Evolutionary conservation across 306 rosid species (phyloP).

Genomic region (Macrotyloma uniflorum): DNA sequence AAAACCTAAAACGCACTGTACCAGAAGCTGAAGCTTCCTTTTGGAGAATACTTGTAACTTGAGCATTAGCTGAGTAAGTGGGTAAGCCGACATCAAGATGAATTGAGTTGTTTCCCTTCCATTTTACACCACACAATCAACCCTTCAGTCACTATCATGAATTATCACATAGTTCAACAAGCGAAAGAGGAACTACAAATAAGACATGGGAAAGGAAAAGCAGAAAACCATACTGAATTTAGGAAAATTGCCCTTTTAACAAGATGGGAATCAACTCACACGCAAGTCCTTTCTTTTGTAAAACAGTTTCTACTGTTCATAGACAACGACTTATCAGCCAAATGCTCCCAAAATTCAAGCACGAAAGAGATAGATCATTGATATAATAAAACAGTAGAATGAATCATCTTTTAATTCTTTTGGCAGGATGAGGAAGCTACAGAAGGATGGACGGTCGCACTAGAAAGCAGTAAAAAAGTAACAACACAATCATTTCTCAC

Average conservation of each 20-base stretch:
- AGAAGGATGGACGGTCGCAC: conserved; percentile 40
- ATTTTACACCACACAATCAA: conserved; percentile 33
- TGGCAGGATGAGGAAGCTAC: conserved; percentile 50
- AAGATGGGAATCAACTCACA: conserved; percentile 34
- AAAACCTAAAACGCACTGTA: background rate
- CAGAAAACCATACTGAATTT: conserved; percentile 30
- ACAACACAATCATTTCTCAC: conserved; percentile 41
- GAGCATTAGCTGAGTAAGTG: conserved; percentile 37
- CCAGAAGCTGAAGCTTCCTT: conserved; percentile 37
- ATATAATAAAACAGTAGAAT: conserved; percentile 21
- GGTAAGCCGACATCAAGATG: conserved; percentile 48
- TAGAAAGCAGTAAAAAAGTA: conserved; percentile 40
- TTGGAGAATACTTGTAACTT: conserved; percentile 25
- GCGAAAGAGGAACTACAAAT: conserved; percentile 30
- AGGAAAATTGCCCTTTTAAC: conserved; percentile 37
- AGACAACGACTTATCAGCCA: conserved; percentile 62
- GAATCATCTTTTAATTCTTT: conserved; percentile 40
- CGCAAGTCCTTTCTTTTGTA: conserved; percentile 40
- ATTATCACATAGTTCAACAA: conserved; percentile 17
- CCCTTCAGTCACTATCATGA: conserved; percentile 35
- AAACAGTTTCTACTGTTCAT: conserved; percentile 48
- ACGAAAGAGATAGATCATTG: conserved; percentile 51
- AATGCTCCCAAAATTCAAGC: conserved; percentile 61
- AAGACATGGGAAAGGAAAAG: conserved; percentile 38
- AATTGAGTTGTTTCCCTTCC: conserved; percentile 25